Conservation (phyloP, 768 basidiomycete genomes). For the Terana coerulea region DNA sequence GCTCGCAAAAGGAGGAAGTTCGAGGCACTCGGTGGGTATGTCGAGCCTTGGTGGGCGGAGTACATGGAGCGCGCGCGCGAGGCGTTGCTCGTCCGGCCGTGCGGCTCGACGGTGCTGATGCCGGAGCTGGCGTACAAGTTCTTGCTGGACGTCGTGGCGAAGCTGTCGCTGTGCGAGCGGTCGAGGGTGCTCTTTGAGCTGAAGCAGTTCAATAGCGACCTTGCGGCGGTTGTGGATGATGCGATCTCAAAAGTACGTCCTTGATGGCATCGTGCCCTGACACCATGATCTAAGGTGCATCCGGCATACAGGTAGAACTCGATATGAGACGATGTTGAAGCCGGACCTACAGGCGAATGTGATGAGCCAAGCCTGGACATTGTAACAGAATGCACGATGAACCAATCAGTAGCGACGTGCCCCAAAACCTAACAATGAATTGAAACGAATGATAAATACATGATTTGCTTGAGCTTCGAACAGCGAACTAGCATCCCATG, state of each 20-base stretch:
- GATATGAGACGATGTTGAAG: no score
- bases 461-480: no score
- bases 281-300: no score
- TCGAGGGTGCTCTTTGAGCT: not conserved
- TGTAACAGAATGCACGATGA: no score
- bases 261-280: no score
- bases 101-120: not conserved
- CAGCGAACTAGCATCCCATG: conserved; percentile 18
- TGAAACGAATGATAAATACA: no score
- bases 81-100: not conserved
- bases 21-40: not conserved
- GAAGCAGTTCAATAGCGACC: not conserved
- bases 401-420: no score
- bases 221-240: not conserved
- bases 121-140: not conserved
- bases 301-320: no score
- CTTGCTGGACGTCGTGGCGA: not conserved
- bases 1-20: not conserved
- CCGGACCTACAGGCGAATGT: no score
- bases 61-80: not conserved
- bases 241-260: not conserved
- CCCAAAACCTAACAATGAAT: no score
- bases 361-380: no score
- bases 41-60: not conserved
- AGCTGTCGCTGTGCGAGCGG: not conserved